phyloP scores from a whole-genome alignment of 768 basidiomycete genomes.

The Saitozyma sp. region DNA sequence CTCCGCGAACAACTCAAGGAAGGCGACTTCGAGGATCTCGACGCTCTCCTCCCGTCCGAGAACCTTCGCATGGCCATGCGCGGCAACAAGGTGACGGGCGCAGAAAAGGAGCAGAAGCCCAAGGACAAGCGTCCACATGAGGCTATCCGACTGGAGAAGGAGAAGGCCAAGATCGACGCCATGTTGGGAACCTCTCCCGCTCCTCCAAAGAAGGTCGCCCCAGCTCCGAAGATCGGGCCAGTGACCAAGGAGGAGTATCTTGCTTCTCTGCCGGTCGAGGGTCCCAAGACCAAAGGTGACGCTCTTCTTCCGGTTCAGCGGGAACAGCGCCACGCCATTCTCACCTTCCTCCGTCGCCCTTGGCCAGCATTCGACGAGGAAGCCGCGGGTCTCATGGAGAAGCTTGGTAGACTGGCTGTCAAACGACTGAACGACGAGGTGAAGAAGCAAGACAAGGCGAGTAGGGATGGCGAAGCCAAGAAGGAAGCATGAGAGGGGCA shows the following conservation, averaged over 20 bases:
- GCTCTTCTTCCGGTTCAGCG: slow-evolving; percentile 28
- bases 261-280: slow-evolving; percentile 25
- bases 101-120: slow-evolving; percentile 9
- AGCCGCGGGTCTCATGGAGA: slow-evolving; percentile 34
- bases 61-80: slow-evolving; percentile 21
- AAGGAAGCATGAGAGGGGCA: background rate
- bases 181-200: slow-evolving; percentile 11
- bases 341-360: slow-evolving; percentile 35
- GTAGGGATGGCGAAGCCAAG: slow-evolving; percentile 8
- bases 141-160: slow-evolving; percentile 32
- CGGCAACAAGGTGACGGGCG: background rate
- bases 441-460: slow-evolving; percentile 1
- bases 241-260: slow-evolving; percentile 34
- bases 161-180: slow-evolving; percentile 26
- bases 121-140: slow-evolving; percentile 25
- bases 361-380: slow-evolving; percentile 38
- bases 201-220: background rate
- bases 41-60: slow-evolving; percentile 26
- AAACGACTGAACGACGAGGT: slow-evolving; percentile 24
- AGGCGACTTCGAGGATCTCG: slow-evolving; percentile 33
- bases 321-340: slow-evolving; percentile 36
- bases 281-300: slow-evolving; percentile 31
- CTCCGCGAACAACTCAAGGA: slow-evolving; percentile 29
- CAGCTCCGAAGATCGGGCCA: slow-evolving; percentile 20
- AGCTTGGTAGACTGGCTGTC: slow-evolving; percentile 25